Base-by-base conservation (phyloP, 2,329 filamentous ascomycete species). In the Aspergillus transmontanensis region DNA sequence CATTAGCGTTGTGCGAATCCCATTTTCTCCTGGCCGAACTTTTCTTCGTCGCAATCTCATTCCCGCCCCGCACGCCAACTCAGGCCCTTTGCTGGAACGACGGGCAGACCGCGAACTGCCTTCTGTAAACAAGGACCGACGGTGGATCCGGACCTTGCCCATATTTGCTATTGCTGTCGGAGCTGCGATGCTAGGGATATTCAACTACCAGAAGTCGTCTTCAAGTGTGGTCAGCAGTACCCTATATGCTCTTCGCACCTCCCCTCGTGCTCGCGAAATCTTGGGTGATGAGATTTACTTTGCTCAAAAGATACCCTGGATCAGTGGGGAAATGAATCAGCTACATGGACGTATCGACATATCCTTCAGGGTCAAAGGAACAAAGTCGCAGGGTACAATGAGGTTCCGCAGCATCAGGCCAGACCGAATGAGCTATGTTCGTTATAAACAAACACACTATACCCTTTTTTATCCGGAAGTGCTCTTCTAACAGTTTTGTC, bases 181-280 rank as follows among this genome's bases (percentile, higher is more conserved):
- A 56, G 83, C 85, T 60, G 90, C 89, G 69, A 89, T 89, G 68
- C 82, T 96, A 64, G 92, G 90, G 70, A 97, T 99, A 79, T 98
- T 99, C 90, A 99, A 99, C 86, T 98, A 99, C 86, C 94, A 99
- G 79, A 97, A 97, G 79, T 88, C 89, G 62, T 93, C 91, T n/a
- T 93, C 89, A 30, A 91, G 91, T 60, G 87, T 94, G 34, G 91
- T 97, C n/a, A 88, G 88, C 60, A 92, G 91, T 60, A 95, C 93
- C 5, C 86, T 99, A 32, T 99, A 98, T 83, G 91, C 94, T 1
- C 86, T 99, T 67, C 91, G 95, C 67, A 96, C 92, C 3, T 93
- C 90, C 62, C 81, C 86, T 3, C 81, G 83, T 63, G 95, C 93
- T 53, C 88, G 94, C 73, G 89, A 88, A 62, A 81, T 90, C 53